A percentile compares a stretch with the other conserved stretches of the same genome.
Conservation (phyloP, 2,329 filamentous ascomycete genomes). For the Ceratocystis ficicola region DNA sequence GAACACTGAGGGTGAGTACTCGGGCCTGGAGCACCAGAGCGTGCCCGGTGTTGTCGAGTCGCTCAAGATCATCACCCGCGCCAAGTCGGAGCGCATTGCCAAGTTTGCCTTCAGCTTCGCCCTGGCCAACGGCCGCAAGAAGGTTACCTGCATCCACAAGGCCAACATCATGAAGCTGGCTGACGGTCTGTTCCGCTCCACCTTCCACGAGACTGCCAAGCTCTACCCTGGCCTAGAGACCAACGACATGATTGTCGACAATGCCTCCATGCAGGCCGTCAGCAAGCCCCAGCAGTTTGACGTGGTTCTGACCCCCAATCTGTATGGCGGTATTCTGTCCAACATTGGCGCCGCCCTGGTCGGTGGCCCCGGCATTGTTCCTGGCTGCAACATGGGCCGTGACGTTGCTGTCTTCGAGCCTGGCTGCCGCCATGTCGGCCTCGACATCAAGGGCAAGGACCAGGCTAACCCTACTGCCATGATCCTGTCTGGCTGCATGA, state of each 20-base stretch:
- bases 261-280: constrained; percentile 98
- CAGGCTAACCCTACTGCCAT: constrained; percentile 96
- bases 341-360: constrained; percentile 97
- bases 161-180: constrained; percentile 99
- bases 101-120: constrained; percentile 98
- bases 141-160: constrained; percentile 99
- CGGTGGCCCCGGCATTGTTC: constrained; percentile 90
- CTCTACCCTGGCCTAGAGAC: constrained; percentile 92
- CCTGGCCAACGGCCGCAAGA: constrained; percentile 96
- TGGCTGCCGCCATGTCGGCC: constrained; percentile 95
- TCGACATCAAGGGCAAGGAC: constrained; percentile 99
- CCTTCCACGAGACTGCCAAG: constrained; percentile 84
- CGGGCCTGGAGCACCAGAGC: constrained; percentile 95
- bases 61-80: constrained; percentile 98
- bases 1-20: constrained; percentile 99
- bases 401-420: constrained; percentile 98
- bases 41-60: constrained; percentile 95
- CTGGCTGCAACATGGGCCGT: constrained; percentile 98
- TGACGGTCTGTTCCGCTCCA: constrained; percentile 96
- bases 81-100: constrained; percentile 97
- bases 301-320: constrained; percentile 99
- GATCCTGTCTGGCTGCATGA: constrained; percentile 91
- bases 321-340: constrained; percentile 97
- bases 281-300: constrained; percentile 95
- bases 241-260: constrained; percentile 99